phyloP scores from a whole-genome alignment of 306 rosid genomes.

The Trichosanthes cucumerina region DNA sequence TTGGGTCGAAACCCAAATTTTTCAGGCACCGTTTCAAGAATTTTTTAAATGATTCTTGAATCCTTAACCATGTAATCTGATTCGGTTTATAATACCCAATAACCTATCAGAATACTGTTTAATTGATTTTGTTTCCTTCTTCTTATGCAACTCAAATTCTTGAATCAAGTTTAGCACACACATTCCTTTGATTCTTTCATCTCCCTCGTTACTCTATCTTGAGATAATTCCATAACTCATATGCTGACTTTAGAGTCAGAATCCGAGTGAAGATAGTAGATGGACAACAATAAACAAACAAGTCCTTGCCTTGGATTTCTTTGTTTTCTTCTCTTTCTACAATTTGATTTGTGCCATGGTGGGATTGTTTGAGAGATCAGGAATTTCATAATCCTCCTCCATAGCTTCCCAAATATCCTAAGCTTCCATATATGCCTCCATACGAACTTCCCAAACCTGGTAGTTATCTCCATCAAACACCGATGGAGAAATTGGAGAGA shows the following conservation, averaged over 20 bases:
- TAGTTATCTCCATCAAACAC: neutral
- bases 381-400: no score
- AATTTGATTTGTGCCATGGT: no score
- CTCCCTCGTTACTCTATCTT: neutral
- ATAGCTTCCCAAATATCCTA: neutral
- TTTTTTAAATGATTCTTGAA: slow-evolving; percentile 1
- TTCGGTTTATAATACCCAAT: no score
- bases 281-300: neutral
- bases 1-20: no score
- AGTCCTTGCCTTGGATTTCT: no score
- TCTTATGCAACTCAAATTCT: slow-evolving; percentile 8
- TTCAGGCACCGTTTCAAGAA: no score
- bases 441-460: neutral
- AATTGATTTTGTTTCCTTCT: neutral
- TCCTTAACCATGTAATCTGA: neutral
- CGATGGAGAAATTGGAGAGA: neutral
- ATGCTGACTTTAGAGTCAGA: neutral
- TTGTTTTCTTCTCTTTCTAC: neutral
- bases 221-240: neutral
- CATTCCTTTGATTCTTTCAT: no score
- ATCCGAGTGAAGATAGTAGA: neutral
- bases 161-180: no score
- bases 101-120: no score
- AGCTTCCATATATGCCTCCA: slow-evolving; percentile 3
- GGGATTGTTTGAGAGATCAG: no score